Conservation (phyloP, 108 stramenopile species). For the Skeletonema potamos region DNA sequence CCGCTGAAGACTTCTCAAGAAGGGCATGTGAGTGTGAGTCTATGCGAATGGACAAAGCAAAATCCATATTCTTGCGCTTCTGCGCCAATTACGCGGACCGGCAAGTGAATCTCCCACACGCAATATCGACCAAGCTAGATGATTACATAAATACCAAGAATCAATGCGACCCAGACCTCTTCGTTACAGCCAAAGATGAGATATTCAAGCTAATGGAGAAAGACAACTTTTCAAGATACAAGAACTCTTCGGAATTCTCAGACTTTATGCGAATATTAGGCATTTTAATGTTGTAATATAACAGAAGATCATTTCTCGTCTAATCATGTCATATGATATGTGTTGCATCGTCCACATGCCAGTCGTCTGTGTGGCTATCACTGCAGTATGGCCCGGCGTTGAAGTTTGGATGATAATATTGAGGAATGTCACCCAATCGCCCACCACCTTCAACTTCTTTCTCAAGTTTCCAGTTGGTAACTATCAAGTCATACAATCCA, state of each 20-base stretch:
- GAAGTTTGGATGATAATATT: neutral
- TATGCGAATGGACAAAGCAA: constrained; percentile 14
- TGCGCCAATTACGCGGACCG: constrained; percentile 29
- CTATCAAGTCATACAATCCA: neutral
- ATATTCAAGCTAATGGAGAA: constrained; percentile 46
- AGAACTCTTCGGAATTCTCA: constrained; percentile 33
- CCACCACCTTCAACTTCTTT: neutral
- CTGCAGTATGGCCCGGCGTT: neutral
- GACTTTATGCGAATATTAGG: constrained; percentile 29
- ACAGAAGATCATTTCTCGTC: too few relatives aligned
- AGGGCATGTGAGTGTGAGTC: neutral
- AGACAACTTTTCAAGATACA: constrained; percentile 50
- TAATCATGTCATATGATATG: neutral
- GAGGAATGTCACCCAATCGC: neutral
- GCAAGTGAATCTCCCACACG: constrained; percentile 44
- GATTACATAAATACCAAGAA: constrained; percentile 15
- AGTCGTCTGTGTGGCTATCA: neutral
- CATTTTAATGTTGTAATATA: neutral
- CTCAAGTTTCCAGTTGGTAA: neutral
- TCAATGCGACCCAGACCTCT: constrained; percentile 24
- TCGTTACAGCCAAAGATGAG: constrained; percentile 37
- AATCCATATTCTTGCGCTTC: constrained; percentile 28
- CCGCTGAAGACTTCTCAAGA: constrained; percentile 28
- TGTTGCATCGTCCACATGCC: constrained; percentile 7
- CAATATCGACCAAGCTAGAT: constrained; percentile 8